Evolutionary conservation across 164 flowering plant species (phyloP).

Genomic region (Malania oleifera): DNA sequence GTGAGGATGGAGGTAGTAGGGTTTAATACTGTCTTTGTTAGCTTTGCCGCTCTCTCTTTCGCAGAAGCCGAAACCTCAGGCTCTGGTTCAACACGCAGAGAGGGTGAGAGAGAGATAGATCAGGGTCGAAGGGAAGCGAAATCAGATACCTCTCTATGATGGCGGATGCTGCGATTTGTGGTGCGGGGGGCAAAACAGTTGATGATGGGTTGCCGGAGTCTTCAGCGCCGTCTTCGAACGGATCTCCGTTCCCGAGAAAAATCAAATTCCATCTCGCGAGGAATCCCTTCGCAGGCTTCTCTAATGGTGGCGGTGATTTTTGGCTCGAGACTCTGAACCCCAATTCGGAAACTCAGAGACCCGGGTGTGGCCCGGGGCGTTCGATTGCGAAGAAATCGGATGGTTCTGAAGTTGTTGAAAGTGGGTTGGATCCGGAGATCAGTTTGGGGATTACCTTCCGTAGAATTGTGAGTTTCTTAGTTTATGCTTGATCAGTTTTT

Average conservation of each 20-base stretch:
- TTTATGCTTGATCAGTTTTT: too few species aligned
- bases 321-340: conserved; percentile 71
- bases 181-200: conserved; percentile 6
- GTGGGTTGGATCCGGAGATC: conserved; percentile 68
- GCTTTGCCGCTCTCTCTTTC: conserved; percentile 21
- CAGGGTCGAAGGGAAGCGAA: too few species aligned
- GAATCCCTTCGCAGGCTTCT: conserved; percentile 33
- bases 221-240: conserved; percentile 4
- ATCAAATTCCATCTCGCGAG: conserved; percentile 61
- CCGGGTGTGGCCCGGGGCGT: background rate
- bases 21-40: too few species aligned
- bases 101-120: too few species aligned
- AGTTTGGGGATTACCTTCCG: conserved; percentile 50
- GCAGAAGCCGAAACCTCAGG: conserved; percentile 21
- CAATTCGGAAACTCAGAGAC: conserved; percentile 10
- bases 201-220: conserved; percentile 10
- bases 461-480: conserved; percentile 57
- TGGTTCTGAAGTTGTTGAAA: conserved; percentile 27
- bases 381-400: conserved; percentile 29
- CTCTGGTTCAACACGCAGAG: too few species aligned
- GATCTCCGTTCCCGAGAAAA: conserved; percentile 28
- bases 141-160: conserved; percentile 5
- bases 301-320: conserved; percentile 35
- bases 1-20: too few species aligned
- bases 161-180: conserved; percentile 17